Evolutionary conservation across 768 basidiomycete genomes (phyloP).

Genomic region (Lactarius hatsudake): DNA sequence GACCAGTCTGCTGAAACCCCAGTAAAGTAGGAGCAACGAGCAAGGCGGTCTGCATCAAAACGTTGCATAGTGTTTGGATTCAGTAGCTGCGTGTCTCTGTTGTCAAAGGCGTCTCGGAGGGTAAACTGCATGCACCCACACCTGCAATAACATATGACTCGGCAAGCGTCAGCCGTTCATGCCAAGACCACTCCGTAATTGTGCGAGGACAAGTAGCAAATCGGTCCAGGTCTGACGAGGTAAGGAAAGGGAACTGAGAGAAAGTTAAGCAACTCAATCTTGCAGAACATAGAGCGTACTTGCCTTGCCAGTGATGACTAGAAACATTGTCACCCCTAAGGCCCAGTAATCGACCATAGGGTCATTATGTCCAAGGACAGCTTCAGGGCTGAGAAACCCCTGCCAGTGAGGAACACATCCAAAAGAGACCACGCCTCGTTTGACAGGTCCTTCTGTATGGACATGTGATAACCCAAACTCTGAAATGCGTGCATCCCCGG

Average conservation of each 20-base stretch:
- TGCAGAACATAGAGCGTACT: not conserved
- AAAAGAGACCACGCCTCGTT: not conserved
- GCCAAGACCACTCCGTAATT: not conserved
- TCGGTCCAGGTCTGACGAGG: not conserved
- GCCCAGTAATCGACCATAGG: conserved; percentile 19
- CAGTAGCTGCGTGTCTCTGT: not conserved
- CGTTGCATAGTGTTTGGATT: not conserved
- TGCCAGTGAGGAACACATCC: not conserved
- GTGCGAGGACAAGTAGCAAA: not conserved
- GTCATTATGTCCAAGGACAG: conserved; percentile 1
- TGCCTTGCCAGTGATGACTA: not conserved
- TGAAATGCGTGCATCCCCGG: conserved; percentile 5
- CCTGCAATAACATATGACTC: not conserved
- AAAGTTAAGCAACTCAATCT: not conserved
- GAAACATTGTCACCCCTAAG: conserved; percentile 12
- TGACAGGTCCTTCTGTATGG: not conserved
- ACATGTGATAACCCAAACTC: conserved; percentile 11
- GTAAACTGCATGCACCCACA: not conserved
- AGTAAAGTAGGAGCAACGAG: not conserved
- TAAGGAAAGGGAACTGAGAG: not conserved
- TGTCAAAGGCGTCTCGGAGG: not conserved
- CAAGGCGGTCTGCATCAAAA: not conserved
- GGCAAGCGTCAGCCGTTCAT: not conserved
- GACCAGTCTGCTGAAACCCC: not conserved
- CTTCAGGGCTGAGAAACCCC: conserved; percentile 11